These are phyloP conservation scores for Noccaea caerulescens DNA, from an alignment of 345 rosid genomes.

Conservation along the genomic window DNA sequence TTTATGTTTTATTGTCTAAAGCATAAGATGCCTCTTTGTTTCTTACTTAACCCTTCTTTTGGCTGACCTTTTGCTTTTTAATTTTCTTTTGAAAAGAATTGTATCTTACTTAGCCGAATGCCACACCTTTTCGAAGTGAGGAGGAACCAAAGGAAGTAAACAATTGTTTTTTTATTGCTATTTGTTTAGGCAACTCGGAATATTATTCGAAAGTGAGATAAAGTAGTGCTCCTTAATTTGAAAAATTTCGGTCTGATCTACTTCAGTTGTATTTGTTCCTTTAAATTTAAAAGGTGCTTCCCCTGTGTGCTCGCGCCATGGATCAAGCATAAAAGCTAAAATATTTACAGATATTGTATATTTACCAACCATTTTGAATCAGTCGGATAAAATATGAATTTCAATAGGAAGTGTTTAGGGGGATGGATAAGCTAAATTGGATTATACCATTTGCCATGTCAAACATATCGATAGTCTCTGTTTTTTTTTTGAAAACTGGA, in stretches of 20 bases:
- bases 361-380: conserved; percentile 17
- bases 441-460: neutral
- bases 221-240: conserved; percentile 2
- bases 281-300: neutral
- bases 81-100: conserved; percentile 5
- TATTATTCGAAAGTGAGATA: conserved; percentile 12
- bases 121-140: conserved; percentile 25
- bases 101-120: conserved; percentile 28
- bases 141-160: conserved; percentile 24
- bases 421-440: neutral
- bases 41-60: conserved; percentile 35
- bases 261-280: conserved; percentile 24
- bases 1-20: conserved; percentile 14
- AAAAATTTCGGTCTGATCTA: conserved; percentile 9
- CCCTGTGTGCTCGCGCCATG: conserved; percentile 29
- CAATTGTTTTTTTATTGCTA: conserved; percentile 21
- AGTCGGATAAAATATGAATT: neutral
- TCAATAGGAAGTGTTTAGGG: neutral
- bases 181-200: conserved; percentile 18
- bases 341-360: conserved; percentile 12
- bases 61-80: conserved; percentile 22
- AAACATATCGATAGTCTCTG: neutral
- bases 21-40: conserved; percentile 38
- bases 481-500: neutral
- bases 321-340: conserved; percentile 12